A percentile compares a stretch with the other conserved stretches of the same genome.
phyloP scores from a whole-genome alignment of 148 eudicot genomes.

The Linanthus parryae region DNA sequence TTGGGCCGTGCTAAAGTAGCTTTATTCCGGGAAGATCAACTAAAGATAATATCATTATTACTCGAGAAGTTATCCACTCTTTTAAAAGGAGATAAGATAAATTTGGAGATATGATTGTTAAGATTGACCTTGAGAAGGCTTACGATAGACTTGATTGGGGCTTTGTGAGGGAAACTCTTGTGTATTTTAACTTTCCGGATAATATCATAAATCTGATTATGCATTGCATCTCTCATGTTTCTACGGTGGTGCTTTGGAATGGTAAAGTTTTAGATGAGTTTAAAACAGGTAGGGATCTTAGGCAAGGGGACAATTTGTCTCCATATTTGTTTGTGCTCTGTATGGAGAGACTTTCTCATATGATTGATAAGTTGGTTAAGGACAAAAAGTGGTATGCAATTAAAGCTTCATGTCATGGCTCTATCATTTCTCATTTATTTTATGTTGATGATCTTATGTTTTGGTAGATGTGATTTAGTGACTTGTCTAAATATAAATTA shows the following conservation, averaged over 20 bases:
- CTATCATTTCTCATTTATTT: neutral
- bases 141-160: constrained; percentile 1
- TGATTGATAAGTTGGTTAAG: neutral
- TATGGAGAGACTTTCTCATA: neutral
- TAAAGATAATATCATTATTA: neutral
- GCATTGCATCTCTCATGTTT: neutral
- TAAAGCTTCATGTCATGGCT: neutral
- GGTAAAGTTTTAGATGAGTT: neutral
- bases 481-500: neutral
- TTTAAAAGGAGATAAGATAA: neutral
- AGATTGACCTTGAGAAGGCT: constrained; percentile 6
- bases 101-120: neutral
- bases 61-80: neutral
- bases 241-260: neutral
- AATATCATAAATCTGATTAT: neutral
- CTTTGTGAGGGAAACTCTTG: neutral
- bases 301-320: constrained; percentile 1
- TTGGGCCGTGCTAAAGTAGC: neutral
- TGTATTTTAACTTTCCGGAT: neutral
- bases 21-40: neutral
- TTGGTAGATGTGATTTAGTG: neutral
- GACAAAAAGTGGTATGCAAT: neutral
- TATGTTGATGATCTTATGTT: constrained; percentile 2
- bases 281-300: neutral
- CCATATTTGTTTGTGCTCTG: constrained; percentile 5